Base-by-base conservation (phyloP, 2,329 filamentous ascomycete genomes). In the Fusarium oxysporum region DNA sequence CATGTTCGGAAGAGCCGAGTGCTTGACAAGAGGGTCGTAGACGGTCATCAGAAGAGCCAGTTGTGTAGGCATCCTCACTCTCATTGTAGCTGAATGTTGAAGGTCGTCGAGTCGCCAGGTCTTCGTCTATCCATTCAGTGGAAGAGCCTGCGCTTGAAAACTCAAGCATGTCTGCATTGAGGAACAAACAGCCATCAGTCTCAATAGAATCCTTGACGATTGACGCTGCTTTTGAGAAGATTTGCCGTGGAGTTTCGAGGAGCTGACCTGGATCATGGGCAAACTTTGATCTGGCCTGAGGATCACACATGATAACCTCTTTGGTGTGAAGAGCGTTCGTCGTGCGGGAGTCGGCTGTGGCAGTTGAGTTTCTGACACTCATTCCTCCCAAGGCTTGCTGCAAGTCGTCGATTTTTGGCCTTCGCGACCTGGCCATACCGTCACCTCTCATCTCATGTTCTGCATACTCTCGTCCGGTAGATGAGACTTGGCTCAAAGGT, bases 141-240 rank as follows among this genome's bases (percentile, higher is more conserved):
- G 70, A 73, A 14, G 43, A 28, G 7, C 47, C 53, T 21, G 43
- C 30, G 6, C 28, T 53, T 5, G 70, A 70, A 10, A 78, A 75
- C 5, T 73, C 75, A n/a, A 73, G 71, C 11, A 83, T 75, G 13
- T 82, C 82, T 2, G 81, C 78, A 5, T 82, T 80, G 1, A 80
- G 78, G 75, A 78, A 78, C 4, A 79, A 38, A n/a, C 78, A 79
- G 1, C 84, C 84, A 21, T 84, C 82, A 0, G 82, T 79, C 19
- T 83, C 82, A 8, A 86, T 76, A 0, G 83, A 82, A 35, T 85
- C 78, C 3, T 82, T 75, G 12, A 87, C 79, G 4, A 86, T 78
- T 28, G 81, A 81, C 17, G 85, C 83, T 14, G 85, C 86, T 28
- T 83, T 84, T 0, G 82, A 81, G 53, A 86, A 85, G 5, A 85